Evolutionary conservation across 108 stramenopile genomes (phyloP).

Genomic region (Nitzschia putrida): DNA sequence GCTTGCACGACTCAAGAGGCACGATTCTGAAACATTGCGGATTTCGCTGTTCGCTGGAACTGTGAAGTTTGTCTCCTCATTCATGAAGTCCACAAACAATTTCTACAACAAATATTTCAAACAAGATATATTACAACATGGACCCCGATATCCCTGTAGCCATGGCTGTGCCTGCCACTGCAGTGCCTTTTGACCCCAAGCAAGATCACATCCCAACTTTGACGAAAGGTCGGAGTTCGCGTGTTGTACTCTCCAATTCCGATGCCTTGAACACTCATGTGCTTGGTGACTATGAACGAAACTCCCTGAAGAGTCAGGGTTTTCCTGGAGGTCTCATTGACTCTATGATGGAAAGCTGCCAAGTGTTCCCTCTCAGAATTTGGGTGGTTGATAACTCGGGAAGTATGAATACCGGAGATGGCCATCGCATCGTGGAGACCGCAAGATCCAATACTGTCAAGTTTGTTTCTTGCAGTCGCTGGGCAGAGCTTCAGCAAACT

Average conservation of each 20-base stretch:
- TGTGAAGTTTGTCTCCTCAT: too few relatives aligned
- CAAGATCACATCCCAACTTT: background rate
- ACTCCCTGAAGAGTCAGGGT: slow-evolving; percentile 56
- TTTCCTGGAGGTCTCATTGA: slow-evolving; percentile 65
- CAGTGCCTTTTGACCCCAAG: background rate
- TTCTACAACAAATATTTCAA: too few relatives aligned
- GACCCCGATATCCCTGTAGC: slow-evolving; percentile 16
- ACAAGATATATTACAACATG: too few relatives aligned
- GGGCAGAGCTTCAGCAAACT: slow-evolving; percentile 64
- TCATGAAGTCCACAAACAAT: too few relatives aligned
- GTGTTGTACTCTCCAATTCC: slow-evolving; percentile 1
- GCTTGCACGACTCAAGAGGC: too few relatives aligned
- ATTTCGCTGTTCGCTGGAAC: too few relatives aligned
- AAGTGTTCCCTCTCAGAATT: slow-evolving; percentile 42
- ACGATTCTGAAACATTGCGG: too few relatives aligned
- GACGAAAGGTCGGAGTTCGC: slow-evolving; percentile 22
- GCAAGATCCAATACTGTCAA: slow-evolving; percentile 24
- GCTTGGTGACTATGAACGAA: slow-evolving; percentile 11
- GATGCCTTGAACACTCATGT: background rate
- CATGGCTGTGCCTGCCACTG: slow-evolving; percentile 1
- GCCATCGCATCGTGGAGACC: slow-evolving; percentile 72
- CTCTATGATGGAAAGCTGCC: slow-evolving; percentile 49
- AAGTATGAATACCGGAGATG: slow-evolving; percentile 77
- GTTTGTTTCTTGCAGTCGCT: slow-evolving; percentile 54
- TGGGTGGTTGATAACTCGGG: slow-evolving; percentile 69